Base-by-base conservation (phyloP, 139 green algal genomes). In the Asterochloris sp. region DNA sequence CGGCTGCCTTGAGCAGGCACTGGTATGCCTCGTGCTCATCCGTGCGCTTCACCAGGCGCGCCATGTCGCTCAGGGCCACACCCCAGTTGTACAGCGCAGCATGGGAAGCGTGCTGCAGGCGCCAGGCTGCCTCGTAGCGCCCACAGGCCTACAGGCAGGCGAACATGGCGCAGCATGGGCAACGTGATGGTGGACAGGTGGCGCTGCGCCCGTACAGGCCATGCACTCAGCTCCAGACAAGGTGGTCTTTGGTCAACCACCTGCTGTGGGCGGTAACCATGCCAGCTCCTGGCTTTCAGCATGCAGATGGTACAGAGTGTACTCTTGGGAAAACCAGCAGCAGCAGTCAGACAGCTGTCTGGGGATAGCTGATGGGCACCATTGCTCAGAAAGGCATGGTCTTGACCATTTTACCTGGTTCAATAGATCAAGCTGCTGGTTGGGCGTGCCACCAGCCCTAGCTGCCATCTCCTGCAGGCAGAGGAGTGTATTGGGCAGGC, bases 11-110 rank as follows among this genome's bases (percentile, higher is more conserved):
- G 29, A 88, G 78, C 63, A 95, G 78, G 69, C 80, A 91, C 11
- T 79, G 62, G 27, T 83, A 74, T 0, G 85, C 83, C 26, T 62
- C 69, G 6, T 28, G 62, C 9, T 73, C 74, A 62, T 88, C 69
- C 12, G n/a, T 71, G 10, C 62, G 23, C 78, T 87, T 91, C 21
- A 78, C 73, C 6, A 87, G 27, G 17, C 86, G 80, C 0, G 91
- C 92, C 60, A 95, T 89, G 82, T 96, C 92, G 26, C 64, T 90
- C 19, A 96, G 87, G 29, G 91, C 92, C 12, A 97, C 93, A 13
- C 91, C 93, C 88, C 88, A 93, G 85, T 97, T 96, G 89, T 95
- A 97, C 60, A 92, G 86, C 16, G 90, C 89, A 23, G 83, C 81
- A 74, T 91, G 86, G 0, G 89, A 86, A 38, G 29, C 80, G 19